A percentile compares a stretch with the other conserved stretches of the same genome.
Conservation (phyloP, 495 filamentous ascomycete species). For the Saxophila tyrrhenica region DNA sequence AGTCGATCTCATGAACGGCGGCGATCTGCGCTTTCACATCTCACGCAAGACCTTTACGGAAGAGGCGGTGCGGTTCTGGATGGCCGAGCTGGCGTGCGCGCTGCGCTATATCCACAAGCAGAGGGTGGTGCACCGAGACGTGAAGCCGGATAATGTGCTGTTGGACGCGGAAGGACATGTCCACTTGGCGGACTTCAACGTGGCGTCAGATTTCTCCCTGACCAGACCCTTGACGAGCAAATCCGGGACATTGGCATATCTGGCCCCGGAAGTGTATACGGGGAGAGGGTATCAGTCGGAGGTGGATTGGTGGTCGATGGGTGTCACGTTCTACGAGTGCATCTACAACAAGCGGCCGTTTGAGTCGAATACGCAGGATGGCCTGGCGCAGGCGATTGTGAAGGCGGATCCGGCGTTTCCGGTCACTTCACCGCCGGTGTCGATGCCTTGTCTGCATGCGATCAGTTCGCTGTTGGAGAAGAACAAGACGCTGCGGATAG, state of each 20-base stretch:
- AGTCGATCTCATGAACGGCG: constrained; percentile 96
- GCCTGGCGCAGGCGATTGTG: constrained; percentile 67
- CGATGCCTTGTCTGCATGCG: constrained; percentile 73
- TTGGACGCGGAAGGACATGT: constrained; percentile 91
- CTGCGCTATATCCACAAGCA: constrained; percentile 83
- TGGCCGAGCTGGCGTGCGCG: constrained; percentile 85
- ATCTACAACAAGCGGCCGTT: constrained; percentile 99
- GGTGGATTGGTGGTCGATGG: constrained; percentile 97
- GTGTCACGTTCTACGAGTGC: constrained; percentile 95
- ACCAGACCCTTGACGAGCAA: constrained; percentile 85
- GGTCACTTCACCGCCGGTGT: constrained; percentile 79
- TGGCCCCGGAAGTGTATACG: constrained; percentile 90
- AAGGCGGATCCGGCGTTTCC: constrained; percentile 77
- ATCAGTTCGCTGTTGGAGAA: constrained; percentile 70
- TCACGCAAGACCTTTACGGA: constrained; percentile 96
- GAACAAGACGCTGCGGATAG: constrained; percentile 70
- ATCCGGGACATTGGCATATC: constrained; percentile 89
- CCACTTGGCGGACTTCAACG: constrained; percentile 97
- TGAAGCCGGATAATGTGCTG: constrained; percentile 95
- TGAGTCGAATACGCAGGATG: constrained; percentile 72
- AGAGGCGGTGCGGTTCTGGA: constrained; percentile 94
- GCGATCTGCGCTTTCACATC: constrained; percentile 94
- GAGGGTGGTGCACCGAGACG: constrained; percentile 89
- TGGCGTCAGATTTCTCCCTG: constrained; percentile 81
- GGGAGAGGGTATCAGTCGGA: constrained; percentile 75